Evolutionary conservation across 2,329 filamentous ascomycete genomes (phyloP).

Genomic region (Colletotrichum agaves): DNA sequence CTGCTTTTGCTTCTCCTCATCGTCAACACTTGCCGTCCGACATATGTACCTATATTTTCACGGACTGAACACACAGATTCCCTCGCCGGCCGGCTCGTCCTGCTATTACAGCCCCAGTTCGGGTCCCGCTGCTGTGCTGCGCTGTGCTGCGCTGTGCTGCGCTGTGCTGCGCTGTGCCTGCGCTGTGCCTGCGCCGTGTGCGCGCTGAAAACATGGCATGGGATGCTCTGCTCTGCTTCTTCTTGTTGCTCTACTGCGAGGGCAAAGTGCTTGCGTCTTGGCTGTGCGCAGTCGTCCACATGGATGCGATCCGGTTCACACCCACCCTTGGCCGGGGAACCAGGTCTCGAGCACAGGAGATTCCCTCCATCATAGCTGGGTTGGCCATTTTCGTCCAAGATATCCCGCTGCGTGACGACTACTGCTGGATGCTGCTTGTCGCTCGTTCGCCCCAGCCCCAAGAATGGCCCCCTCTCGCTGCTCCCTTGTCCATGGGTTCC

Average conservation of each 20-base stretch:
- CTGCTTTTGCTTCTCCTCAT: background rate
- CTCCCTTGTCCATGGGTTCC: constrained; percentile 14
- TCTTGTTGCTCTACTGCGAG: constrained; percentile 22
- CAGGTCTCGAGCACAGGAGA: constrained; percentile 3
- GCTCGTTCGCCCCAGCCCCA: constrained; percentile 13
- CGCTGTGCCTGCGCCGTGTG: constrained; percentile 9
- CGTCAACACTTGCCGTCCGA: background rate
- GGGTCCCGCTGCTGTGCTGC: constrained; percentile 24
- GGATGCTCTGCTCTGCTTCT: background rate
- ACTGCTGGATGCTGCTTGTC: no score
- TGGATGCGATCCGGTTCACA: constrained; percentile 24
- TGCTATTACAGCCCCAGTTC: constrained; percentile 22
- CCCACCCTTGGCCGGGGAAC: constrained; percentile 27
- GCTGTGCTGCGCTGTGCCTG: constrained; percentile 26
- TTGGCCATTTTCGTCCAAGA: background rate
- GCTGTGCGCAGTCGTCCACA: constrained; percentile 29
- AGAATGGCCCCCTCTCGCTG: constrained; percentile 3
- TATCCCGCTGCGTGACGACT: constrained; percentile 1
- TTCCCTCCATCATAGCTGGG: background rate
- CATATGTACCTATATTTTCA: background rate
- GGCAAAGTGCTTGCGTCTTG: constrained; percentile 24
- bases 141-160: constrained; percentile 30
- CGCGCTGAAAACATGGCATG: constrained; percentile 2
- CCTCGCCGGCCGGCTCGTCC: constrained; percentile 14
- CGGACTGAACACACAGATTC: background rate